Percentiles rank a stretch among this genome's conserved stretches.
phyloP scores from a whole-genome alignment of 1,139 yeast species.

The Williopsis jadinii region DNA sequence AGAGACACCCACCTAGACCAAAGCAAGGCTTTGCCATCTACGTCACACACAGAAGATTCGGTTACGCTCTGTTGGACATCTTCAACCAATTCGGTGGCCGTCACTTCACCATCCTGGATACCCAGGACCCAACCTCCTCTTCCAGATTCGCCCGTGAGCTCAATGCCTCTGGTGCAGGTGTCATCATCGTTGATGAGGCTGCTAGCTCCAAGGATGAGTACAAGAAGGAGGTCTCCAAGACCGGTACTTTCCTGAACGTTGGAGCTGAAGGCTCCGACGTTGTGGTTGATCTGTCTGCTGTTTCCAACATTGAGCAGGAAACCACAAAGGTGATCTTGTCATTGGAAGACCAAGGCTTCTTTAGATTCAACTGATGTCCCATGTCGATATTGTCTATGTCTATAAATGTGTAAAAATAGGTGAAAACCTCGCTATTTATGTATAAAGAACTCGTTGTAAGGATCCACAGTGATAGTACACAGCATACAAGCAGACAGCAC shows the following conservation, averaged over 20 bases:
- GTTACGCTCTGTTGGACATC: slow-evolving; percentile 83
- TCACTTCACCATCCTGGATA: slow-evolving; percentile 60
- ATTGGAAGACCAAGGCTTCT: slow-evolving; percentile 78
- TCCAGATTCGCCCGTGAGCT: slow-evolving; percentile 56
- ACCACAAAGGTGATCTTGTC: slow-evolving; percentile 49
- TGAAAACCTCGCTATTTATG: too few relatives aligned
- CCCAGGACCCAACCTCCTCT: slow-evolving; percentile 38
- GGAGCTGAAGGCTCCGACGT: slow-evolving; percentile 39
- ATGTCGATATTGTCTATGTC: too few relatives aligned
- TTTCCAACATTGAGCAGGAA: slow-evolving; percentile 52
- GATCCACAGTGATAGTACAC: too few relatives aligned
- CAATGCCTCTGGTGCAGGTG: slow-evolving; percentile 87
- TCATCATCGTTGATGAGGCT: slow-evolving; percentile 49
- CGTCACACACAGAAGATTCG: slow-evolving; percentile 49
- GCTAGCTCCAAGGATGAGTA: slow-evolving; percentile 28
- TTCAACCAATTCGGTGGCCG: slow-evolving; percentile 86
- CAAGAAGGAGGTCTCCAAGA: slow-evolving; percentile 43
- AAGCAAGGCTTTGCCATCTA: slow-evolving; percentile 79
- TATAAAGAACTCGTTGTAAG: too few relatives aligned
- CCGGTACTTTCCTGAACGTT: slow-evolving; percentile 32
- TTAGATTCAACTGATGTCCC: slow-evolving; percentile 28
- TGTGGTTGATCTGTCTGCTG: slow-evolving; percentile 46
- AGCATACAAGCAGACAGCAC: too few relatives aligned
- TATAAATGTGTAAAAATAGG: too few relatives aligned
- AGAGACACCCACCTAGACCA: slow-evolving; percentile 88